Conservation (phyloP, 2,329 filamentous ascomycete genomes). For the Periconia macrospinosa region DNA sequence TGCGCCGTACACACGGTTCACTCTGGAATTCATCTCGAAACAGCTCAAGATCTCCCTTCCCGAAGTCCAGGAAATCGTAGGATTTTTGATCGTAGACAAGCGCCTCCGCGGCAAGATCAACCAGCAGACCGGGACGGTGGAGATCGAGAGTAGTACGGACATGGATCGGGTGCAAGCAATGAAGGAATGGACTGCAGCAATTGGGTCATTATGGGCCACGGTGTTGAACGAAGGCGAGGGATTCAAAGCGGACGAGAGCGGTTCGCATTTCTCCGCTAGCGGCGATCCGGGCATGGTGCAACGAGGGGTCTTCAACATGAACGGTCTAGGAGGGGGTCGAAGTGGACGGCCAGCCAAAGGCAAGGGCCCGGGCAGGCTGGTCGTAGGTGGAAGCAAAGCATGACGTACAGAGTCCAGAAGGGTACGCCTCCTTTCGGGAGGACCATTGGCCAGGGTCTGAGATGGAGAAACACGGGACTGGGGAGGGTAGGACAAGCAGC, state of each 20-base stretch:
- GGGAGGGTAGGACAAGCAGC: neutral
- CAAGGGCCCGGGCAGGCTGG: slow-evolving; percentile 42
- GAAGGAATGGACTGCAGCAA: slow-evolving; percentile 69
- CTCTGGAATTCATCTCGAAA: slow-evolving; percentile 81
- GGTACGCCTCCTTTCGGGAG: neutral
- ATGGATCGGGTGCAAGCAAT: slow-evolving; percentile 74
- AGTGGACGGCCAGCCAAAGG: slow-evolving; percentile 40
- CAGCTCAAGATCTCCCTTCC: slow-evolving; percentile 81
- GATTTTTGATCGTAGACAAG: slow-evolving; percentile 88
- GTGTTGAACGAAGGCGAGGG: slow-evolving; percentile 80
- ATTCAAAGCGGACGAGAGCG: slow-evolving; percentile 56
- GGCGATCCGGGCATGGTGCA: slow-evolving; percentile 19
- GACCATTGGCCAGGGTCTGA: slow-evolving; percentile 1
- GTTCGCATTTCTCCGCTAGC: slow-evolving; percentile 38
- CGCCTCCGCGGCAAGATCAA: slow-evolving; percentile 88
- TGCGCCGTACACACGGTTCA: slow-evolving; percentile 92
- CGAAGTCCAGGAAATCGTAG: slow-evolving; percentile 94
- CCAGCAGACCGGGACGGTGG: slow-evolving; percentile 80
- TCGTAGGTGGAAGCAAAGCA: slow-evolving; percentile 43
- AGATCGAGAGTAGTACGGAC: slow-evolving; percentile 75
- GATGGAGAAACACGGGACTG: neutral
- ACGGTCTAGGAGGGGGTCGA: slow-evolving; percentile 29
- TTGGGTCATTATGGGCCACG: slow-evolving; percentile 69
- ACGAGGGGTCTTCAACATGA: slow-evolving; percentile 30
- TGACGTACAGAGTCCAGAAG: slow-evolving; percentile 37